Base-by-base conservation (phyloP, 2,329 filamentous ascomycete genomes). In the Aspergillus chevalieri region DNA sequence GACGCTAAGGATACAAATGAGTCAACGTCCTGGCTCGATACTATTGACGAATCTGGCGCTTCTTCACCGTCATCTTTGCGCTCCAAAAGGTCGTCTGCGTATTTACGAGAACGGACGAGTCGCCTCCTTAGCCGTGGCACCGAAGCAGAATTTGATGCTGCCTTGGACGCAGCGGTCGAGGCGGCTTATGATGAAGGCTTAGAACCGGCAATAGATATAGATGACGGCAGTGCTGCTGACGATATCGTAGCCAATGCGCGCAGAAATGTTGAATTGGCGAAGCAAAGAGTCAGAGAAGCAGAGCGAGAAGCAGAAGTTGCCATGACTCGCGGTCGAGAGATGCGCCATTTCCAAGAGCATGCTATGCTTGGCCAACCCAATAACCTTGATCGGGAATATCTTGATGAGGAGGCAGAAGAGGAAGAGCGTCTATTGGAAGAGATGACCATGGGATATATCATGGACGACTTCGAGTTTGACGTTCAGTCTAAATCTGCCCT, bases 121-220 rank as follows among this genome's bases (percentile, higher is more conserved):
- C 82, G 86, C 44, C 77, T 77, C 33, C 65, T 78, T 2, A 92
- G 87, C 55, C 84, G 83, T 42, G 83, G 80, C 26, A 93, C 89
- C 0, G 89, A 95, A 65, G 86, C 88, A 6, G 91, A 95, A 63
- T 95, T 97, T 57, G 91, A 96, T 69, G 90, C 89, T 7, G 93
- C 93, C 3, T 77, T 97, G 41, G 92, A 97, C 71, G 92, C 91
- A 21, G 93, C 93, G 12, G 91, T 97, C 7, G 93, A 97, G 68
- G 92, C 92, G 46, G 93, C 92, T 4, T 98, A 97, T 66, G 87
- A 95, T 65, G 90, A 96, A 54, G 88, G 88, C 0, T 87, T 89
- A 55, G 90, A 95, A 63, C 87, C 87, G 3, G 82, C 60, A 54
- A 63, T 57, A 52, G 73, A 63, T 54, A 61, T 47, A 57, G 64